Evolutionary conservation across 345 rosid genomes (phyloP), one percentile per base, ranked within the genome.

Genomic region (Eucalyptus guilfoylei): DNA sequence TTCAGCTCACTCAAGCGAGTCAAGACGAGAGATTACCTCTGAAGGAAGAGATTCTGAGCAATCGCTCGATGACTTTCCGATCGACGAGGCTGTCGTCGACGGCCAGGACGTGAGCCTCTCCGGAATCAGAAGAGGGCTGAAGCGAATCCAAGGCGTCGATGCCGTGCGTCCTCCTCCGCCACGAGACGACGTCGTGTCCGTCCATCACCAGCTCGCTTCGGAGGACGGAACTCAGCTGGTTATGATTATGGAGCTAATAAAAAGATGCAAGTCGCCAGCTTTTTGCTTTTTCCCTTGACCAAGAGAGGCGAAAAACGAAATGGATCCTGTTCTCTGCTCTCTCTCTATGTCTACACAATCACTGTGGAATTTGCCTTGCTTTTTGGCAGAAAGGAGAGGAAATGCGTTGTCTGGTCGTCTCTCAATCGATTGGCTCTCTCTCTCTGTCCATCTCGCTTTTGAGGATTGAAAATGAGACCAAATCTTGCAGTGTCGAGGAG

Each of bases 61-160:
- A 80, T 34, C 88, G 87, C 89, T 92, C 92, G 85, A 92, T 92
- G 69, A 91, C 91, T 88, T 90, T 91, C 85, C 91, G 91, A 32
- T 91, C 93, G 28, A 91, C 86, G 50, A 88, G 80, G 89, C 90
- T 92, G 62, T 92, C 93, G 45, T 92, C 93, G 15, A 90, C 92
- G 16, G 93, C 92, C 58, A 92, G 87, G 34, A 92, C 92, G 72
- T 92, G 93, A 32, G 88, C 91, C 64, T 69, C 89, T 7, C 86
- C 47, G 6, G 47, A 23, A 11, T 40, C 85, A 11, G 85, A 40
- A 21, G 47, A 40, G 47, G 30, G 85, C 30, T 40, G 85, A 40
- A 76, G 47, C 85, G 47, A 21, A 76, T 76, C 85, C 47, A 40
- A 76, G 85, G 85, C 47, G 85, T 6, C 85, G 85, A 40, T 23